Base-by-base conservation (phyloP, 2,329 filamentous ascomycete species). In the Alternaria metachromatica region DNA sequence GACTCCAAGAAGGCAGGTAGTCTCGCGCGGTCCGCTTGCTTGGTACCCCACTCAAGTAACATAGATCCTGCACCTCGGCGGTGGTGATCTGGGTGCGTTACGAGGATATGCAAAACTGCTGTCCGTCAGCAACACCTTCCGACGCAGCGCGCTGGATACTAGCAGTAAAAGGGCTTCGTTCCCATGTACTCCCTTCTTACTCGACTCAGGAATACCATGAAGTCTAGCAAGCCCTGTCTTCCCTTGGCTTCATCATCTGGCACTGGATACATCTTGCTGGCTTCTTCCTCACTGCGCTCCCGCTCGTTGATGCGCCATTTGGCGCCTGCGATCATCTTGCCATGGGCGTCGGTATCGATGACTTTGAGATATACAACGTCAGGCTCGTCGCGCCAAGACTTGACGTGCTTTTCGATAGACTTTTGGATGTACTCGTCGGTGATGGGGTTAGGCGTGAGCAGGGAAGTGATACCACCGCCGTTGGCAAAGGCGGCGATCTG, bases 1-100 rank as follows among this genome's bases (percentile, higher is more conserved):
- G 80, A 74, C 60, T 85, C 83, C 9, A 85, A 65, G 65, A 80
- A 84, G 3, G 71, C 69, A n/a, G 78, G 78, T 20, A 85, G 53
- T 2, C 78, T 74, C 15, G 77, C 67, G 46, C 72, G 67, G 64
- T 85, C 82, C 21, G 82, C 82, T 63, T 78, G 67, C 25, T 76
- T 68, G 6, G 78, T 64, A 1, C 82, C 83, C 78, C 79, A 81
- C 23, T 78, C 64, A 55, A 85, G 53, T 9, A 81, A 69, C 72
- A 80, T 67, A 1, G 71, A 69, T 0, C 82, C 83, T 25, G 82
- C 80, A 1, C 83, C 83, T 54, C 76, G 76, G 6, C 82, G 71
- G 37, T 82, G 80, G 58, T 83, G 78, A 3, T 73, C 73, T 6
- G 82, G 81, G 60, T 80, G 72, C 6, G 80, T 81, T 6, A 70